Evolutionary conservation across 2,329 filamentous ascomycete species (phyloP).

Genomic region (Fusarium sp.): DNA sequence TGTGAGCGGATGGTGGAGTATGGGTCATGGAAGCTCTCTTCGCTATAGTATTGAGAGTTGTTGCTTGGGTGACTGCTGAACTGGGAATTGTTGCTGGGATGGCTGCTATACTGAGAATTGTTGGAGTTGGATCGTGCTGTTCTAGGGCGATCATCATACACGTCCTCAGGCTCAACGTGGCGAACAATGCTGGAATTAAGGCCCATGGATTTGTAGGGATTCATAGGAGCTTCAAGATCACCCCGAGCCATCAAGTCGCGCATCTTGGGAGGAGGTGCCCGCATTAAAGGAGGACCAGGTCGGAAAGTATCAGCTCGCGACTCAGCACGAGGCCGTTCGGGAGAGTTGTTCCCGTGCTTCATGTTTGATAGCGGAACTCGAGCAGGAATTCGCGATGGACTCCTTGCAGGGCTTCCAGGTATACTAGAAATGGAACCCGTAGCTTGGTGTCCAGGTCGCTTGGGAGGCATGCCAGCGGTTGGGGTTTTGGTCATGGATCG

Average conservation of each 20-base stretch:
- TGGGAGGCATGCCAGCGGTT: conserved; percentile 50
- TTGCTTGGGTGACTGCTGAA: conserved; percentile 30
- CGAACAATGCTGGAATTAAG: conserved; percentile 66
- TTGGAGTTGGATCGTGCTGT: conserved; percentile 53
- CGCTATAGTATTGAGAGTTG: conserved; percentile 48
- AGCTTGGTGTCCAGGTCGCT: conserved; percentile 41
- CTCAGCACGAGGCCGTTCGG: conserved; percentile 70
- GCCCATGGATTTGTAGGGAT: conserved; percentile 59
- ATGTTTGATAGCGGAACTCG: conserved; percentile 76
- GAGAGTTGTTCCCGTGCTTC: conserved; percentile 80
- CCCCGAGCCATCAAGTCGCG: conserved; percentile 72
- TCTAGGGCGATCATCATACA: conserved; percentile 75
- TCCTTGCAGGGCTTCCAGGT: conserved; percentile 47
- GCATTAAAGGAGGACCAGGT: conserved; percentile 62
- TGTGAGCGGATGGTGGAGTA: conserved; percentile 55
- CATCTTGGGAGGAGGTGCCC: conserved; percentile 90
- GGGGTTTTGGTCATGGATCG: conserved; percentile 65
- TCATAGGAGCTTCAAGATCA: conserved; percentile 61
- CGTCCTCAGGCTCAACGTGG: conserved; percentile 79
- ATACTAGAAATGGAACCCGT: conserved; percentile 35
- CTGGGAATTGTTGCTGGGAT: conserved; percentile 48
- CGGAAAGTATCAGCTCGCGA: conserved; percentile 59
- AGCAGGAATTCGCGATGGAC: conserved; percentile 69
- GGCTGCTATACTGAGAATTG: conserved; percentile 47
- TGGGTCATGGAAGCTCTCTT: conserved; percentile 49